Conservation (phyloP, 1,139 yeast genomes). For the Scheffersomyces cryptocercus region DNA sequence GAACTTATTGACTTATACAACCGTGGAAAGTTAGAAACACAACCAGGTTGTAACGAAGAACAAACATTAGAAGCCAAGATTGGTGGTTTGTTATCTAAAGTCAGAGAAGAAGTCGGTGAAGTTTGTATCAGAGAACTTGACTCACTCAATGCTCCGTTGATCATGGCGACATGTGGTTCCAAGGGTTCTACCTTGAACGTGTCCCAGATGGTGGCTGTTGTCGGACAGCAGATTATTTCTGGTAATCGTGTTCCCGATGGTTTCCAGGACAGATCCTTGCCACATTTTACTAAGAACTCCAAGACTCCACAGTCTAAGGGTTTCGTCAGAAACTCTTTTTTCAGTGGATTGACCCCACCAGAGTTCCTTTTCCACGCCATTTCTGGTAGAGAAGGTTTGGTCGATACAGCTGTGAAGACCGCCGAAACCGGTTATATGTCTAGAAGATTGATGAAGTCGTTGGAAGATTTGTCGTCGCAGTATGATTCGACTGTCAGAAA, state of each 20-base stretch:
- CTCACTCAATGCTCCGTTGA: slow-evolving; percentile 89
- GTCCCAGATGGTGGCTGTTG: slow-evolving; percentile 99
- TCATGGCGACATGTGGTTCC: slow-evolving; percentile 99
- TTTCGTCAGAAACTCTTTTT: slow-evolving; percentile 94
- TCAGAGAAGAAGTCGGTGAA: slow-evolving; percentile 98
- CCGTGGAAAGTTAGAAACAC: slow-evolving; percentile 90
- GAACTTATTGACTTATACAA: slow-evolving; percentile 80
- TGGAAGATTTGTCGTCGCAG: slow-evolving; percentile 92
- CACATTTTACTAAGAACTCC: slow-evolving; percentile 94
- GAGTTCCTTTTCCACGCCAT: slow-evolving; percentile 98
- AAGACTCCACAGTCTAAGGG: slow-evolving; percentile 98
- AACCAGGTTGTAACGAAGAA: slow-evolving; percentile 98
- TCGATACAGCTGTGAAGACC: slow-evolving; percentile 98
- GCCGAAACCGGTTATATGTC: slow-evolving; percentile 99
- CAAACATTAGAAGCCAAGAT: slow-evolving; percentile 97
- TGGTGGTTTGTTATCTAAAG: slow-evolving; percentile 93
- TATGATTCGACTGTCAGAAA: slow-evolving; percentile 95
- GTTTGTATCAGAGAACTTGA: slow-evolving; percentile 93
- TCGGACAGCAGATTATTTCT: slow-evolving; percentile 97
- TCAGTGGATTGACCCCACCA: slow-evolving; percentile 90
- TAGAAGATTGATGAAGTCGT: slow-evolving; percentile 95
- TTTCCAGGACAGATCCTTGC: slow-evolving; percentile 96
- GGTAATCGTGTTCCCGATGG: slow-evolving; percentile 99
- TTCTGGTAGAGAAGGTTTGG: slow-evolving; percentile 99
- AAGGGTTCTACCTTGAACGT: slow-evolving; percentile 98